A percentile compares a stretch with the other conserved stretches of the same genome.
phyloP scores from a whole-genome alignment of 495 filamentous ascomycete genomes.

The Parmelia sp. region DNA sequence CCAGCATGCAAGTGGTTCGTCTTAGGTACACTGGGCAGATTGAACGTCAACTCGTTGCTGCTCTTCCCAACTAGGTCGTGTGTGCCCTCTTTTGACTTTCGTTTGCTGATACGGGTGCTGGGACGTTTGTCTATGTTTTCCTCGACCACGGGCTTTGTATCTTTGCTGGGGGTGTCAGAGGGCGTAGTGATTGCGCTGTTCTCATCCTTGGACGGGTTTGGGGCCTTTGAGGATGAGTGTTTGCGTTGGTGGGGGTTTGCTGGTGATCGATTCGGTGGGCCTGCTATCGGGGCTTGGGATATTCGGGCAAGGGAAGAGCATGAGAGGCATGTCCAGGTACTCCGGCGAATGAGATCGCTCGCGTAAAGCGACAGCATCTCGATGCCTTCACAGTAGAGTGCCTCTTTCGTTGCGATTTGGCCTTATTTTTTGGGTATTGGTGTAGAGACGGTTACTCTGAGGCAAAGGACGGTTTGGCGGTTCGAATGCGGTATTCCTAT shows the following conservation, averaged over 20 bases:
- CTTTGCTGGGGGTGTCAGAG: slow-evolving; percentile 18
- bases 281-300: slow-evolving; percentile 31
- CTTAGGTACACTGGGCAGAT: slow-evolving; percentile 75
- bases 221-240: slow-evolving; percentile 46
- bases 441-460: background rate
- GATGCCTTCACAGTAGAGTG: background rate
- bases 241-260: slow-evolving; percentile 45
- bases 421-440: background rate
- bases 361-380: slow-evolving; percentile 46
- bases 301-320: slow-evolving; percentile 29
- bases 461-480: slow-evolving; percentile 1
- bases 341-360: slow-evolving; percentile 42
- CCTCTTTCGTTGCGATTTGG: background rate
- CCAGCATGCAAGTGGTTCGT: slow-evolving; percentile 71
- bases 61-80: slow-evolving; percentile 7
- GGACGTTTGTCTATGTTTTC: slow-evolving; percentile 10
- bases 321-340: slow-evolving; percentile 37
- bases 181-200: slow-evolving; percentile 17
- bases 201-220: slow-evolving; percentile 36
- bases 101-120: slow-evolving; percentile 15
- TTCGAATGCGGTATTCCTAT: slow-evolving; percentile 8
- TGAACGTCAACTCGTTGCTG: slow-evolving; percentile 30
- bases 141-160: slow-evolving; percentile 5
- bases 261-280: slow-evolving; percentile 32
- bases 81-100: slow-evolving; percentile 21